Evolutionary conservation across 2,329 filamentous ascomycete genomes (phyloP).

Genomic region (Aspergillus cejpii): DNA sequence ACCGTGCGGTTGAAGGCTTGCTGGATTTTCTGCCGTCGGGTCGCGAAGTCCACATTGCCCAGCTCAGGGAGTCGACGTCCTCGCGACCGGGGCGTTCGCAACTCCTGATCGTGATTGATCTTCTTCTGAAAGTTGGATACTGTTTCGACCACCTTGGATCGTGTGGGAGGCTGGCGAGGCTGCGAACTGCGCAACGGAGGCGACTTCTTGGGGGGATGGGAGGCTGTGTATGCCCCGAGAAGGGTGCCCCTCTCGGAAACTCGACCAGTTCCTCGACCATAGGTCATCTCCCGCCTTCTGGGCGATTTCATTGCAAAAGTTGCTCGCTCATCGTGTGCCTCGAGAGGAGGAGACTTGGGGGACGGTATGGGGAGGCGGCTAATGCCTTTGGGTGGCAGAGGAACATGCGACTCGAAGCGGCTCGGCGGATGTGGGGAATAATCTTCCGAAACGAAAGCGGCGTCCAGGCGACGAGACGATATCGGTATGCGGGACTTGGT

Average conservation of each 20-base stretch:
- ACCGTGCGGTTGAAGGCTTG: constrained; percentile 81
- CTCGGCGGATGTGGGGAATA: constrained; percentile 35
- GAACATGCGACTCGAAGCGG: constrained; percentile 24
- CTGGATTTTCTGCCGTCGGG: constrained; percentile 72
- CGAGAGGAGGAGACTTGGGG: constrained; percentile 24
- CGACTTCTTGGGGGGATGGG: constrained; percentile 64
- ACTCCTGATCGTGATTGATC: constrained; percentile 28
- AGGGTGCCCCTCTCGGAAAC: constrained; percentile 49
- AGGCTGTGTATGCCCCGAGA: constrained; percentile 67
- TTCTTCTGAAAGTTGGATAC: constrained; percentile 42
- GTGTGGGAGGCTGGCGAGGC: constrained; percentile 67
- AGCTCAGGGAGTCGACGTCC: constrained; percentile 52
- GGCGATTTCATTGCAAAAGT: constrained; percentile 31
- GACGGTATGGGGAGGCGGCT: constrained; percentile 40
- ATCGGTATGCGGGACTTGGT: constrained; percentile 44
- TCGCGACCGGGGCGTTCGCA: constrained; percentile 29
- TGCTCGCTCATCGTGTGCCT: constrained; percentile 22
- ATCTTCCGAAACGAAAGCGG: constrained; percentile 38
- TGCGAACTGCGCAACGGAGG: constrained; percentile 74
- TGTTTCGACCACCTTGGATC: constrained; percentile 57
- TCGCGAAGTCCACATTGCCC: constrained; percentile 76
- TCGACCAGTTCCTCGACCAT: constrained; percentile 30
- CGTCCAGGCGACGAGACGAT: constrained; percentile 35
- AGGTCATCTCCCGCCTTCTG: constrained; percentile 30
- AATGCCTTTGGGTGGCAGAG: constrained; percentile 35